phyloP scores from a whole-genome alignment of 306 rosid genomes.

The Calophaca sinica region DNA sequence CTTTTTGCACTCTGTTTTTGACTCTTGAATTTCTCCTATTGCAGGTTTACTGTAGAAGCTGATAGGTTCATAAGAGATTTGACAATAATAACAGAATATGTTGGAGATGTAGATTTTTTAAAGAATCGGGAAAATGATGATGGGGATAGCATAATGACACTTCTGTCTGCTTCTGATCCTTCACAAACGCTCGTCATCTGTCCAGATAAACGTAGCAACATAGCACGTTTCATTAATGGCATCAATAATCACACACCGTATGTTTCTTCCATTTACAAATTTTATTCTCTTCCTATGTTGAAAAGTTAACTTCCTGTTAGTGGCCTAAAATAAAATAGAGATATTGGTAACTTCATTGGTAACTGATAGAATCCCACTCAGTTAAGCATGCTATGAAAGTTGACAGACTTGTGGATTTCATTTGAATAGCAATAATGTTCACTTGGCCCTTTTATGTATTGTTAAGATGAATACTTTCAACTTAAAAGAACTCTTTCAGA shows the following conservation, averaged over 20 bases:
- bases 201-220: constrained; percentile 88
- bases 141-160: constrained; percentile 98
- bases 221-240: constrained; percentile 94
- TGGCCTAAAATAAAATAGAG: not conserved
- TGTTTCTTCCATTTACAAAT: constrained; percentile 47
- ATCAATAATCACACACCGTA: constrained; percentile 89
- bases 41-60: constrained; percentile 94
- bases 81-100: constrained; percentile 94
- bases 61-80: constrained; percentile 79
- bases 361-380: too few relatives aligned
- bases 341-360: not conserved
- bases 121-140: constrained; percentile 82
- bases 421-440: not conserved
- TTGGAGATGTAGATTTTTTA: constrained; percentile 92
- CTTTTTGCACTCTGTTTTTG: not conserved
- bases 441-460: not conserved
- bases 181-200: constrained; percentile 81
- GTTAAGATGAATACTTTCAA: not conserved
- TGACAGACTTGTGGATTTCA: not conserved
- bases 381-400: too few relatives aligned
- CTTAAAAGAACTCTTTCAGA: not conserved
- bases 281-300: constrained; percentile 18
- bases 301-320: not conserved
- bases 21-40: constrained; percentile 12
- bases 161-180: constrained; percentile 76